Conservation (phyloP, 192 early-diverging fungal species). For the Rhizophlyctis rosea region DNA sequence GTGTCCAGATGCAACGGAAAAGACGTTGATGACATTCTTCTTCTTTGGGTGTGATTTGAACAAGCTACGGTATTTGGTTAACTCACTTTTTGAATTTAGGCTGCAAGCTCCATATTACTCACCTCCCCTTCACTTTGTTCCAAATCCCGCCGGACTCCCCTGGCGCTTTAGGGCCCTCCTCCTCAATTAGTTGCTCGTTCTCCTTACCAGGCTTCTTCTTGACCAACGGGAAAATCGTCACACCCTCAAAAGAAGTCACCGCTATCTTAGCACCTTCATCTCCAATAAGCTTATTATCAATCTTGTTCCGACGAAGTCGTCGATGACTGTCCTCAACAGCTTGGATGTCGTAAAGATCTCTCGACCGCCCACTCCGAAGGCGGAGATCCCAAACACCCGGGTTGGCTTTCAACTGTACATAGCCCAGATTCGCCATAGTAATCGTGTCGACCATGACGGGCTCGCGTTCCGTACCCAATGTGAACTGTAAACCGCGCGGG, state of each 20-base stretch:
- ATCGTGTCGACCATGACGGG: conserved; percentile 82
- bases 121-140: conserved; percentile 50
- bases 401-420: conserved; percentile 91
- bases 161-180: conserved; percentile 23
- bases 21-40: conserved; percentile 80
- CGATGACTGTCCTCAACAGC: conserved; percentile 39
- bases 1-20: conserved; percentile 97
- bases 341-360: conserved; percentile 73
- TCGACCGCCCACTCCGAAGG: conserved; percentile 77
- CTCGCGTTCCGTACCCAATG: conserved; percentile 66
- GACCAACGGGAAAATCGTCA: conserved; percentile 78
- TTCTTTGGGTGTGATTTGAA: neutral
- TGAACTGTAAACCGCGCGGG: conserved; percentile 87
- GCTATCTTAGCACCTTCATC: conserved; percentile 54
- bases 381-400: conserved; percentile 85
- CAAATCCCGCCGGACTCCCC: conserved; percentile 48
- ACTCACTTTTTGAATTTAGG: too few species aligned
- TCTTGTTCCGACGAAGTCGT: neutral
- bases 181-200: conserved; percentile 63
- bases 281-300: neutral
- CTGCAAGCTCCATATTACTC: too few species aligned
- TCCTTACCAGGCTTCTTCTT: conserved; percentile 80
- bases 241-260: conserved; percentile 77
- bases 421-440: conserved; percentile 98
- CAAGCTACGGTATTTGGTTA: too few species aligned